Evolutionary conservation across 257 asterid genomes (phyloP), one percentile per base, ranked within the genome.

Genomic region (Penstemon barbatus): DNA sequence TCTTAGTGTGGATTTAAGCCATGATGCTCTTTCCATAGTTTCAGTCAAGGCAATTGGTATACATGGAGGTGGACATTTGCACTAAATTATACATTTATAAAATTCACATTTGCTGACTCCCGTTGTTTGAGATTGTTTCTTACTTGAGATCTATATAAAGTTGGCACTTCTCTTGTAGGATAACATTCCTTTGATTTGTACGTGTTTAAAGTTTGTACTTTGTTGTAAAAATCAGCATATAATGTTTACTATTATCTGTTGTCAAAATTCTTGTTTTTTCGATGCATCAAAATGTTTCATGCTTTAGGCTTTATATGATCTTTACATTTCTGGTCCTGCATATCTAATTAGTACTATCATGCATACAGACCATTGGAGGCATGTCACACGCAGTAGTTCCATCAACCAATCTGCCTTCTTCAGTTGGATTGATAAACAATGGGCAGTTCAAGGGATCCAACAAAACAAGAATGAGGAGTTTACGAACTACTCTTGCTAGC

Each of bases 311-410:
- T 25, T 25, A 25, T 25, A 25, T 25, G 2, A 25, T 25, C 33
- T 1, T 25, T 25, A 25, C 33, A 25, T 25, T 25, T 25, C 33
- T 25, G 33, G 33, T 25, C 33, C 48, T 55, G 15, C 48, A 19
- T 4, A 39, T 50, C 55, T 73, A 50, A 80, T 65, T 63, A 42
- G 9, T 19, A 33, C 70, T 53, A 37, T 40, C 53, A 49, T 13
- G 39, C 61, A 8, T 79, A 82, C 81, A 88, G 94, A 66, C 60
- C 36, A 63, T 72, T 51, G 51, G 65, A 69, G 73, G 77, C 74
- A 93, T 93, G 99, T 91, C 92, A 8, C 85, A 84, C 43, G 88
- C 86, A 59, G 69, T 88, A 53, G 81, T 82, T 66, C 95, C 84
- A 71, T 86, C 94, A 12, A 87, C 93, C 50, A 86, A 79, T 73